Percentiles rank a stretch among this genome's conserved stretches.
phyloP scores from a whole-genome alignment of 208 protist genomes.

The Acanthamoeba lenticulata region DNA sequence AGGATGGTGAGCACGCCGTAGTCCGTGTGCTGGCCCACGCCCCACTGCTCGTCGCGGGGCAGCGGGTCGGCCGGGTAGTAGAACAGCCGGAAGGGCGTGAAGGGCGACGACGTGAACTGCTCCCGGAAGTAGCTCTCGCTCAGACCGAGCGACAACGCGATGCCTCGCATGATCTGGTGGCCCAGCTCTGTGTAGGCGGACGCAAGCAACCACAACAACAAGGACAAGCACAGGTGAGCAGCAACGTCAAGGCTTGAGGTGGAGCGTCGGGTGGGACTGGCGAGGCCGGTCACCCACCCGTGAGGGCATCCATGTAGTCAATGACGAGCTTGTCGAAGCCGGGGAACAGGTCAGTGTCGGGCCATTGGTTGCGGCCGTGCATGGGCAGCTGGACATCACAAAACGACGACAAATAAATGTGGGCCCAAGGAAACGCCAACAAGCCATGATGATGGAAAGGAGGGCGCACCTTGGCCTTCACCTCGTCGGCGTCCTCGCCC shows the following conservation, averaged over 20 bases:
- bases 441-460: background rate
- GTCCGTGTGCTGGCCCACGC: background rate
- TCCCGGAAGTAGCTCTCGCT: background rate
- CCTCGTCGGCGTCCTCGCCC: background rate
- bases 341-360: background rate
- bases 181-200: background rate
- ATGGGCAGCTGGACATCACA: background rate
- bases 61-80: background rate
- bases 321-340: constrained; percentile 5
- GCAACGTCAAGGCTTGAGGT: background rate
- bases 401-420: too few species aligned
- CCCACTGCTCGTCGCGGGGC: background rate
- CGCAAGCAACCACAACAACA: too few species aligned
- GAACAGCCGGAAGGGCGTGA: constrained; percentile 3
- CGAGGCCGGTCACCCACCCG: too few species aligned
- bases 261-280: too few species aligned
- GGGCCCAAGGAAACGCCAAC: too few species aligned
- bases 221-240: background rate
- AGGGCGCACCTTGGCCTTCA: constrained; percentile 3
- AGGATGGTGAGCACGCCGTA: background rate
- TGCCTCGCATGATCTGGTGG: background rate
- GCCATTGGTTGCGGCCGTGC: background rate
- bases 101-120: background rate
- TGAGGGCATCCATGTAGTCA: background rate
- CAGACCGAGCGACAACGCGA: background rate